Conservation (phyloP, 2,329 filamentous ascomycete genomes). For the Geosmithia putterillii region DNA sequence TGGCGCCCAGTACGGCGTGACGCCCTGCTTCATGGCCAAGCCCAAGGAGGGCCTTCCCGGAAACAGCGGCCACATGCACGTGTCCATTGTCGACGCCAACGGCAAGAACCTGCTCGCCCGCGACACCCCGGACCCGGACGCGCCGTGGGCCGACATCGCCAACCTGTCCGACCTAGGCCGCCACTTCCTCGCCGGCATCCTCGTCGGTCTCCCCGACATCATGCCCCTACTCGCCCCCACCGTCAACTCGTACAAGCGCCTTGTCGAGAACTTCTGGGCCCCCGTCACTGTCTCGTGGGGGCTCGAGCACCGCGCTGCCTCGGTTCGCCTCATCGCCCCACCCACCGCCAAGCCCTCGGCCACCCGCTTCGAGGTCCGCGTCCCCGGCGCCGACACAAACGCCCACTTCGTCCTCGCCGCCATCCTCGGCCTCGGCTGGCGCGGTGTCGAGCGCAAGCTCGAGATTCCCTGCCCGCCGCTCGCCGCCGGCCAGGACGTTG, state of each 20-base stretch:
- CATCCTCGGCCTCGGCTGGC: constrained; percentile 78
- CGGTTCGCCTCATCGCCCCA: constrained; percentile 78
- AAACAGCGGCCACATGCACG: constrained; percentile 91
- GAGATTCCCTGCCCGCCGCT: constrained; percentile 72
- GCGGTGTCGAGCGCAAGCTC: constrained; percentile 86
- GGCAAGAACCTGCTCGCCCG: constrained; percentile 78
- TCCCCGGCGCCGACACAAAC: constrained; percentile 90
- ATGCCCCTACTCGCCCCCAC: constrained; percentile 95
- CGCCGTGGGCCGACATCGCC: constrained; percentile 63
- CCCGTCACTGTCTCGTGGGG: constrained; percentile 97
- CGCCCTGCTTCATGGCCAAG: constrained; percentile 98
- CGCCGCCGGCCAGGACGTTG: constrained; percentile 73
- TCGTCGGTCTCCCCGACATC: constrained; percentile 81
- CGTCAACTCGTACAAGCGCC: constrained; percentile 93
- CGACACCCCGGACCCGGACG: constrained; percentile 55
- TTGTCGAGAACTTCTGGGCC: constrained; percentile 99
- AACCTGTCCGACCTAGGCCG: constrained; percentile 79
- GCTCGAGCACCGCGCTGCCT: constrained; percentile 85
- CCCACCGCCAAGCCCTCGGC: constrained; percentile 75
- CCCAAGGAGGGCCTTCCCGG: constrained; percentile 82
- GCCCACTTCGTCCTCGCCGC: constrained; percentile 78
- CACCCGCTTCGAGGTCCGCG: constrained; percentile 85
- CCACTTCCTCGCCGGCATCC: constrained; percentile 82
- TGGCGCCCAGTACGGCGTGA: constrained; percentile 78
- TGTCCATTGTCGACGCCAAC: constrained; percentile 71